These are phyloP conservation scores for Podospora didyma DNA, from an alignment of 495 filamentous ascomycete genomes.

Conservation along the genomic window DNA sequence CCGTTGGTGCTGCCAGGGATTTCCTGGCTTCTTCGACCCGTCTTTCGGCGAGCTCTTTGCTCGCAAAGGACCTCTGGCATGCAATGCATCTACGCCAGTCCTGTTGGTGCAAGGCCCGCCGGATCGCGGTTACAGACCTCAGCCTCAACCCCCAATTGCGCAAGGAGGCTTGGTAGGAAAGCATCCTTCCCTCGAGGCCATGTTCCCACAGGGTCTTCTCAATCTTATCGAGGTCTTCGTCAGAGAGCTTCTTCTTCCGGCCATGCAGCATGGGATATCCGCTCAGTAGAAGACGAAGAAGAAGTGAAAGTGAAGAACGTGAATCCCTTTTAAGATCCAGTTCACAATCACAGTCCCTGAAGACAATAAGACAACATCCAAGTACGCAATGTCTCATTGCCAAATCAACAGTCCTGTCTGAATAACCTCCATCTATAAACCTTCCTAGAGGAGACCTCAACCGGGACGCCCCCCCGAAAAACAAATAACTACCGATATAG, in stretches of 20 bases:
- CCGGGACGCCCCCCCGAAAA: too few relatives aligned
- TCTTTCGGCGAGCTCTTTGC: neutral
- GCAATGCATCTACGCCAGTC: neutral
- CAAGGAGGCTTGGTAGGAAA: neutral
- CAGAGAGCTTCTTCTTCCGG: neutral
- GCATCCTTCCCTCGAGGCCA: neutral
- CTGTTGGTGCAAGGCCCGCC: neutral
- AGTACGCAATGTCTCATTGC: too few relatives aligned
- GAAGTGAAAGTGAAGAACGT: too few relatives aligned
- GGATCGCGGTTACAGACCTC: neutral
- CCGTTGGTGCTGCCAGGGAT: neutral
- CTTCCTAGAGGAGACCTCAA: too few relatives aligned
- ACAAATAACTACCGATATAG: too few relatives aligned
- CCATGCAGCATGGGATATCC: too few relatives aligned
- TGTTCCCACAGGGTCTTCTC: neutral
- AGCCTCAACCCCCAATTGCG: neutral
- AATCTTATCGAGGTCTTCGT: neutral
- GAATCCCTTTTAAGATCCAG: too few relatives aligned
- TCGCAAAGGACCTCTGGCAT: neutral
- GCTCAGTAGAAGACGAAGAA: too few relatives aligned
- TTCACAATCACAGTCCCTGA: too few relatives aligned
- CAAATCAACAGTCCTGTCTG: too few relatives aligned
- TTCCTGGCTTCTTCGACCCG: neutral
- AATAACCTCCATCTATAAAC: too few relatives aligned
- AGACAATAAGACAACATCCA: too few relatives aligned